phyloP scores from a whole-genome alignment of 805 yeast genomes.

The Metschnikowia peoriensis region DNA sequence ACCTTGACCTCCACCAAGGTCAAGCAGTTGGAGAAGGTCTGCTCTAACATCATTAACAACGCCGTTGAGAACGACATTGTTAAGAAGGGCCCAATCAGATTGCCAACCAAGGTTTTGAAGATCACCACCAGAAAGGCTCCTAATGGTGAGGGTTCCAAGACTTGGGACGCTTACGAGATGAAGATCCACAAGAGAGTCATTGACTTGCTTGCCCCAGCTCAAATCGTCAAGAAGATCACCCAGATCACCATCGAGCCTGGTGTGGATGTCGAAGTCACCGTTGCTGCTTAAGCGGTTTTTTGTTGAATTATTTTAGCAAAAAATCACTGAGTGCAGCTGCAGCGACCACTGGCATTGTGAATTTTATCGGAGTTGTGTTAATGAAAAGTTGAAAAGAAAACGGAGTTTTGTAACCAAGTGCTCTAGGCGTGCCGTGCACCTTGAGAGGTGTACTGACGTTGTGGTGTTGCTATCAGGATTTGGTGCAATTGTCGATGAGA shows the following conservation, averaged over 20 bases:
- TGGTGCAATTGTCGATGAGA: conserved; percentile 24
- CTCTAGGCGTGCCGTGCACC: conserved; percentile 64
- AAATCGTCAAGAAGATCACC: conserved; percentile 90
- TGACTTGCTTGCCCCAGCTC: conserved; percentile 96
- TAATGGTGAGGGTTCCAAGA: conserved; percentile 99
- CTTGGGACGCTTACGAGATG: conserved; percentile 99
- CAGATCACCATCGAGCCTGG: conserved; percentile 99
- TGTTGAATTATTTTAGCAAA: neutral
- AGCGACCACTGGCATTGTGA: conserved; percentile 3
- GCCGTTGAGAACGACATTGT: conserved; percentile 79
- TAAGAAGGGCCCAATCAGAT: conserved; percentile 99
- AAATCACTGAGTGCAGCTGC: conserved; percentile 1
- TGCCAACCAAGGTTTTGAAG: conserved; percentile 98
- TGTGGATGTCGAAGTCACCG: conserved; percentile 95
- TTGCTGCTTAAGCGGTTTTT: conserved; percentile 64
- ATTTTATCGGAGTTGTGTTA: conserved; percentile 17
- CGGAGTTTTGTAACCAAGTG: conserved; percentile 36
- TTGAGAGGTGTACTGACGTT: conserved; percentile 46
- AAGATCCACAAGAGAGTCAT: conserved; percentile 99
- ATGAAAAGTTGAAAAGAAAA: conserved; percentile 6
- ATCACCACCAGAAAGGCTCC: conserved; percentile 99
- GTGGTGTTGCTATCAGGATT: conserved; percentile 61
- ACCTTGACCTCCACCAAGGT: conserved; percentile 98
- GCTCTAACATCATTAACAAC: conserved; percentile 82
- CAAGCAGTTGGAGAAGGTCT: conserved; percentile 96